phyloP scores from a whole-genome alignment of 805 yeast species.

The Metschnikowia chrysomelidarum region DNA sequence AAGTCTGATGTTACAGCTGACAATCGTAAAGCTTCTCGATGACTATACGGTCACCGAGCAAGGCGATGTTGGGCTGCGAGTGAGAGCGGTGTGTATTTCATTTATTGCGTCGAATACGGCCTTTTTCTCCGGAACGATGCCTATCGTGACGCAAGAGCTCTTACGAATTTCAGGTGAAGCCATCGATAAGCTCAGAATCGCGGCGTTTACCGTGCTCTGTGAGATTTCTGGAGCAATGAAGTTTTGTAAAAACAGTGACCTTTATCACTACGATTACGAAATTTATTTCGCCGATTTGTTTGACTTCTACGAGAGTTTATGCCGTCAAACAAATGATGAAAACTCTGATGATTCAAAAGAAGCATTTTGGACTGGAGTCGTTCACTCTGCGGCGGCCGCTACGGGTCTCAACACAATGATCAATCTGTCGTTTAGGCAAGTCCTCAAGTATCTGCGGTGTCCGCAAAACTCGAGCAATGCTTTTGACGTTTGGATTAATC shows the following conservation, averaged over 20 bases:
- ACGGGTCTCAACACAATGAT: constrained; percentile 49
- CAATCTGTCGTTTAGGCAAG: constrained; percentile 37
- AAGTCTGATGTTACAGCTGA: constrained; percentile 6
- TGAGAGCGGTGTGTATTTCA: constrained; percentile 52
- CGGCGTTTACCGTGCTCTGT: constrained; percentile 40
- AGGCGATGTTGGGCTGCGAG: constrained; percentile 89
- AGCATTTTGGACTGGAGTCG: constrained; percentile 54
- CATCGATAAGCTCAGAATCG: constrained; percentile 50
- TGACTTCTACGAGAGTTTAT: constrained; percentile 13
- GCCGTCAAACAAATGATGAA: background rate
- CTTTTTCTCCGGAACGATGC: background rate
- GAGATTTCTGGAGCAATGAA: constrained; percentile 14
- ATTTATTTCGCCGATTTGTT: constrained; percentile 24
- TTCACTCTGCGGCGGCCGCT: constrained; percentile 54
- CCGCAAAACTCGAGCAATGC: background rate
- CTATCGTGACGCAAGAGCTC: constrained; percentile 29
- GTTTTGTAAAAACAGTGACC: background rate
- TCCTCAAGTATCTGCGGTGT: constrained; percentile 13
- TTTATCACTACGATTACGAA: constrained; percentile 9
- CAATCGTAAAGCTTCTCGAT: constrained; percentile 45
- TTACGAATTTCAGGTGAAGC: constrained; percentile 63
- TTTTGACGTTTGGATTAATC: constrained; percentile 17
- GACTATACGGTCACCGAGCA: constrained; percentile 78
- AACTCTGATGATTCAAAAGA: constrained; percentile 4
- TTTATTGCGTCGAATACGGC: constrained; percentile 32